Conservation (phyloP, 192 early-diverging fungal species). For the Backusella tuberculispora region DNA sequence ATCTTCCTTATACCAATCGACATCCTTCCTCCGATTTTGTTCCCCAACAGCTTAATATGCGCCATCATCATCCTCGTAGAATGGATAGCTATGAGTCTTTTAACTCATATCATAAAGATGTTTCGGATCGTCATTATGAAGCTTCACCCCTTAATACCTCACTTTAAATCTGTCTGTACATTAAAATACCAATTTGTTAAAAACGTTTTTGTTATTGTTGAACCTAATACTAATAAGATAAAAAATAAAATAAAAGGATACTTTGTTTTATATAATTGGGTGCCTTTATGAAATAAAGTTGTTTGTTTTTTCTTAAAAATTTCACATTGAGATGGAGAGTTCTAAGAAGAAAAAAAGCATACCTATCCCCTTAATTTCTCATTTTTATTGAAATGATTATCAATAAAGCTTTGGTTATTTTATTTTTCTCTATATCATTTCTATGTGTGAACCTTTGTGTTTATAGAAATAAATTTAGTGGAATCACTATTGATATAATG, state of each 20-base stretch:
- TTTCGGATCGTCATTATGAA: background rate
- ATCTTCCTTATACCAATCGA: conserved; percentile 29
- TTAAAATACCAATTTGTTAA: conserved; percentile 10
- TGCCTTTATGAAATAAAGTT: background rate
- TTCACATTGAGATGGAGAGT: no score
- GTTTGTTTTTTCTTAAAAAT: no score
- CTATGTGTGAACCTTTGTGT: background rate
- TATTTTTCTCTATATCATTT: background rate
- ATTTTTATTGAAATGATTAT: no score
- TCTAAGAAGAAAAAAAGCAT: no score
- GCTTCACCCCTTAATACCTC: conserved; percentile 8
- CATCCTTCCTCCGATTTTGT: conserved; percentile 35
- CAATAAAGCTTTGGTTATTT: no score
- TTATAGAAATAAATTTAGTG: background rate
- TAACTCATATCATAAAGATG: background rate
- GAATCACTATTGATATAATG: background rate
- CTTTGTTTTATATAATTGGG: background rate
- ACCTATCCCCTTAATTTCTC: no score
- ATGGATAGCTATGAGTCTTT: conserved; percentile 22
- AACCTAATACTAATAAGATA: conserved; percentile 2
- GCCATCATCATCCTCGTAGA: conserved; percentile 21
- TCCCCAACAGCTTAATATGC: conserved; percentile 20
- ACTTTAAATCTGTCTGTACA: background rate
- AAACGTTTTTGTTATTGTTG: background rate
- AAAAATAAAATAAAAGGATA: background rate